Conservation (phyloP, 2,329 filamentous ascomycete genomes). For the Fusarium sp. region DNA sequence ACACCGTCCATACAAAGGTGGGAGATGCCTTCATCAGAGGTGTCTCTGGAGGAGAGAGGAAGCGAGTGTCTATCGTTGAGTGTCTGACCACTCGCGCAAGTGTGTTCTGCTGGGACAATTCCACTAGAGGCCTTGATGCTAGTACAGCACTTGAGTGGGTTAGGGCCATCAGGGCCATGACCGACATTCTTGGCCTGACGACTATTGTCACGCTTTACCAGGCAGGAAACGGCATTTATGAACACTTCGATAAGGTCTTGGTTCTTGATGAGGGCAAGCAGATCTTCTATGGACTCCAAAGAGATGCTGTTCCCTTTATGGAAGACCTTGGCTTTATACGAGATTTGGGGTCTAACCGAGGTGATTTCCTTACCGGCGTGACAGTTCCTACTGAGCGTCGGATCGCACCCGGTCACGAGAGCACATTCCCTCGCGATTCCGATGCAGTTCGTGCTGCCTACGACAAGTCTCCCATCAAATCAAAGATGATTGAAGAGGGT, state of each 20-base stretch:
- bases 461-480: conserved; percentile 64
- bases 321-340: conserved; percentile 75
- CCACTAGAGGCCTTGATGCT: conserved; percentile 75
- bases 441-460: conserved; percentile 64
- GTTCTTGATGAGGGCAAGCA: conserved; percentile 77
- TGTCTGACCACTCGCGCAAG: conserved; percentile 69
- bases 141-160: conserved; percentile 74
- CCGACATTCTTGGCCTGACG: conserved; percentile 71
- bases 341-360: conserved; percentile 72
- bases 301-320: conserved; percentile 74
- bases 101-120: conserved; percentile 78
- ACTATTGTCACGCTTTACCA: conserved; percentile 78
- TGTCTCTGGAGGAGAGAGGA: conserved; percentile 77
- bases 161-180: conserved; percentile 73
- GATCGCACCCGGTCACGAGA: conserved; percentile 62
- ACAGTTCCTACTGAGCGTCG: conserved; percentile 78
- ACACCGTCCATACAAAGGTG: conserved; percentile 75
- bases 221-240: conserved; percentile 77
- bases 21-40: conserved; percentile 77
- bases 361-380: conserved; percentile 77
- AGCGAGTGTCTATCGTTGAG: conserved; percentile 78
- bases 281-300: conserved; percentile 74
- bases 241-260: conserved; percentile 78
- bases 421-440: conserved; percentile 61
- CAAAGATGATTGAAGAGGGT: conserved; percentile 66